Evolutionary conservation across 2,329 filamentous ascomycete species (phyloP).

Genomic region (Lasiodiplodia theobromae): DNA sequence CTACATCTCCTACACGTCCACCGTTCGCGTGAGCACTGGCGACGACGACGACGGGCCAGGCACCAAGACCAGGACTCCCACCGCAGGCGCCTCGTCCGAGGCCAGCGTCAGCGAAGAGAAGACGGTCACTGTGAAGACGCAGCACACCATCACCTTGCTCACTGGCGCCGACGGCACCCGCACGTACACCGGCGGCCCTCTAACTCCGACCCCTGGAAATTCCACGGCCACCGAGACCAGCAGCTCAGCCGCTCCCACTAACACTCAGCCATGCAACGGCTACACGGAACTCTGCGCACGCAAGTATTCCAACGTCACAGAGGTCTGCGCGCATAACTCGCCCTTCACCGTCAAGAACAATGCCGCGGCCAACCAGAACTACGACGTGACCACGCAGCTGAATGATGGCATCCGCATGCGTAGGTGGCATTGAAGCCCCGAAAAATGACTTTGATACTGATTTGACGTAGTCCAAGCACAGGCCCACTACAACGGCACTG

Average conservation of each 20-base stretch:
- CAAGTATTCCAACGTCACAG: slow-evolving; percentile 51
- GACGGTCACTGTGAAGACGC: slow-evolving; percentile 19
- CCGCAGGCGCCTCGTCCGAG: slow-evolving; percentile 5
- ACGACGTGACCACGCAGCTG: slow-evolving; percentile 46
- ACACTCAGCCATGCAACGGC: slow-evolving; percentile 52
- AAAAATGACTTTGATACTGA: not conserved
- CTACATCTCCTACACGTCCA: slow-evolving; percentile 28
- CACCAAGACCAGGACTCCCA: slow-evolving; percentile 1
- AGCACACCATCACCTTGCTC: slow-evolving; percentile 25
- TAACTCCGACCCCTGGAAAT: slow-evolving; percentile 8
- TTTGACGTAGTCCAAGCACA: slow-evolving; percentile 63
- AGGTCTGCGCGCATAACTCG: slow-evolving; percentile 51
- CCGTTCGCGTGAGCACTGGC: slow-evolving; percentile 20
- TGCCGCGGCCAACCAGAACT: slow-evolving; percentile 47
- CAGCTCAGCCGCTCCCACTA: slow-evolving; percentile 43
- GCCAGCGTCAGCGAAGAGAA: slow-evolving; percentile 14
- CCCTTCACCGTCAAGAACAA: slow-evolving; percentile 46
- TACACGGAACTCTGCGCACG: slow-evolving; percentile 49
- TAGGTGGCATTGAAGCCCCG: slow-evolving; percentile 21
- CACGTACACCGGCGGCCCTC: slow-evolving; percentile 26
- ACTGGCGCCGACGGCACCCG: slow-evolving; percentile 21
- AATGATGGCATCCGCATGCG: slow-evolving; percentile 50
- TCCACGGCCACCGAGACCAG: slow-evolving; percentile 34
- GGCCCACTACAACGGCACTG: slow-evolving; percentile 63
- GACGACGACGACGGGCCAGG: not conserved